Percentiles rank a stretch among this genome's conserved stretches.
These are phyloP conservation scores for Begonia fuchsioides DNA, from an alignment of 306 rosid species.

Conservation along the genomic window DNA sequence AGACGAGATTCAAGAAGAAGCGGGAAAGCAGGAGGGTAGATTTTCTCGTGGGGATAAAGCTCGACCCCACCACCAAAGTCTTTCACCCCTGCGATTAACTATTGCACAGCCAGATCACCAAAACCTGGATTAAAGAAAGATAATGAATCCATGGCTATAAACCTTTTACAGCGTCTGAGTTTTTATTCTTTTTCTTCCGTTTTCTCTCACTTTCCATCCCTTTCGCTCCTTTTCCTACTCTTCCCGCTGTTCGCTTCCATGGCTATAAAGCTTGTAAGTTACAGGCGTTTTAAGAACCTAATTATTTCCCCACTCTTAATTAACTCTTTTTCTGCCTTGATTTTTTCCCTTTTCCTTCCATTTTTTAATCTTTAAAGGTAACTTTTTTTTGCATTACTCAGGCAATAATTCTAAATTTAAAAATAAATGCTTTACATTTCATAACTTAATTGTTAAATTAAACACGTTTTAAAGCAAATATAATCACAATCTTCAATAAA, in stretches of 20 bases:
- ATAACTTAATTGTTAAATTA: too few species aligned
- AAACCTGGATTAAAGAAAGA: background rate
- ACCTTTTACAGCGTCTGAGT: constrained; percentile 3
- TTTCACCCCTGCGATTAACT: constrained; percentile 16
- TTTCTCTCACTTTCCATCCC: background rate
- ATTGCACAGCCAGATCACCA: too few species aligned
- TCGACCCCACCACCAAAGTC: constrained; percentile 30
- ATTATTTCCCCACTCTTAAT: background rate
- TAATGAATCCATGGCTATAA: background rate
- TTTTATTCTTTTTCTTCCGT: background rate
- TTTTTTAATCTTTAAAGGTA: too few species aligned
- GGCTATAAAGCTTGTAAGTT: background rate
- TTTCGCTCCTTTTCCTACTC: background rate
- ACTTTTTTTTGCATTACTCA: too few species aligned
- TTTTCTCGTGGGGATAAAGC: constrained; percentile 39
- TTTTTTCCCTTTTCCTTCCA: too few species aligned
- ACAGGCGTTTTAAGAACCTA: background rate
- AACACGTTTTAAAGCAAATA: too few species aligned
- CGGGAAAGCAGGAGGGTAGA: constrained; percentile 38
- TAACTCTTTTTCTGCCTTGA: background rate
- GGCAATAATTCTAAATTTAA: too few species aligned
- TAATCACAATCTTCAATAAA: too few species aligned
- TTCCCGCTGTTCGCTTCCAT: background rate
- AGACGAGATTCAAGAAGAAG: constrained; percentile 34
- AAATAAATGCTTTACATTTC: too few species aligned